These are phyloP conservation scores for Haematococcus lacustris DNA, from an alignment of 139 green algal species.

Conservation along the genomic window DNA sequence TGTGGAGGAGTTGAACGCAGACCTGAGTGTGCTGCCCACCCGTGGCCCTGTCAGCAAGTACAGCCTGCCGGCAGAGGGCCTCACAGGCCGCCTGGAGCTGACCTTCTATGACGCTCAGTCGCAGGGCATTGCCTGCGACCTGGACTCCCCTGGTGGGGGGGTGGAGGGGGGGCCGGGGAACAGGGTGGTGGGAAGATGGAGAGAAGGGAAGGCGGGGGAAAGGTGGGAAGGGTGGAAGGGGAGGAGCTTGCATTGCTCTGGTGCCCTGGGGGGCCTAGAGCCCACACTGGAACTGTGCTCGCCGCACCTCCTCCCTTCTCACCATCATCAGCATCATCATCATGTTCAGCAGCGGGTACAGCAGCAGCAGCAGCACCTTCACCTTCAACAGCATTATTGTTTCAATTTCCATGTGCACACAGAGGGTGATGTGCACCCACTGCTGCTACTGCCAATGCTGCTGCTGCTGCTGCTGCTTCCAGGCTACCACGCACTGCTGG, in stretches of 20 bases:
- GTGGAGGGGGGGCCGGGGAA: background rate
- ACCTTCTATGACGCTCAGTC: constrained; percentile 49
- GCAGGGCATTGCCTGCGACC: constrained; percentile 54
- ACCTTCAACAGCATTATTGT: too few species aligned
- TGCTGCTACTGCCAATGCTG: background rate
- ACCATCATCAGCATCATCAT: background rate
- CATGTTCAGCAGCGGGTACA: background rate
- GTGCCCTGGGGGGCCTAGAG: background rate
- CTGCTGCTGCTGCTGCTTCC: background rate
- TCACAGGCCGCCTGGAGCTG: constrained; percentile 45
- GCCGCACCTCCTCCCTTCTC: background rate
- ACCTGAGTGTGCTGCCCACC: too few species aligned
- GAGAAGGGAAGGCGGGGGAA: background rate
- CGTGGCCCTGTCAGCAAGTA: too few species aligned
- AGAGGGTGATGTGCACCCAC: background rate
- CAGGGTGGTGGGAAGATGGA: background rate
- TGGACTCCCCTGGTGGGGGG: constrained; percentile 33
- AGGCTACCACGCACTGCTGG: constrained; percentile 51
- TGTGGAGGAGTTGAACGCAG: too few species aligned
- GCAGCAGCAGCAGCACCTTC: background rate
- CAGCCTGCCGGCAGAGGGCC: too few species aligned
- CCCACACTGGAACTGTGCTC: background rate
- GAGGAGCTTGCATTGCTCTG: too few species aligned
- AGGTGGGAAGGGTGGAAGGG: too few species aligned
- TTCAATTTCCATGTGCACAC: background rate